Evolutionary conservation across 1,284 basidiomycete genomes (phyloP).

Genomic region (Cryptococcus floricola): DNA sequence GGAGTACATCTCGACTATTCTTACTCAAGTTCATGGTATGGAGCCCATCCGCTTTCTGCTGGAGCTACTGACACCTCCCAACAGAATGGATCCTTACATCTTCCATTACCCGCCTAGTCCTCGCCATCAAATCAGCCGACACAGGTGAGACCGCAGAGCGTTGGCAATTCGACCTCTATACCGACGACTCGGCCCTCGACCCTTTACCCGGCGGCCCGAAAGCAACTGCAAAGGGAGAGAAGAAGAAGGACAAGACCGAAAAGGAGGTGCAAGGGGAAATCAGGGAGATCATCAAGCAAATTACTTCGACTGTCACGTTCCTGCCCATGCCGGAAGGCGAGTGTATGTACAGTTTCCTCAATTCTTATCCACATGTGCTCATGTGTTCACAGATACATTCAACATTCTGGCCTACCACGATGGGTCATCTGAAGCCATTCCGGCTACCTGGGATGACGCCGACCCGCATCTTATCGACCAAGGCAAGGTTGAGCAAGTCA

Average conservation of each 20-base stretch:
- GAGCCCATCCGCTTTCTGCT: conserved; percentile 13
- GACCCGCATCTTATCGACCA: conserved; percentile 93
- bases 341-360: conserved; percentile 59
- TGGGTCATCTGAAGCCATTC: conserved; percentile 56
- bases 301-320: conserved; percentile 93
- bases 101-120: conserved; percentile 83
- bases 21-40: conserved; percentile 84
- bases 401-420: conserved; percentile 93
- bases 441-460: conserved; percentile 80
- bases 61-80: neutral
- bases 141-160: conserved; percentile 85
- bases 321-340: conserved; percentile 91
- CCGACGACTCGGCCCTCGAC: conserved; percentile 50
- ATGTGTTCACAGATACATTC: conserved; percentile 57
- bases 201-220: conserved; percentile 13
- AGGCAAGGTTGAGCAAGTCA: conserved; percentile 93
- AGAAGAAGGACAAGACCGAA: conserved; percentile 58
- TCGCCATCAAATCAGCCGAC: conserved; percentile 94
- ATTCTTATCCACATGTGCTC: neutral
- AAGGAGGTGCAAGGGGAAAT: conserved; percentile 96
- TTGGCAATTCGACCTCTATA: conserved; percentile 96
- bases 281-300: conserved; percentile 95
- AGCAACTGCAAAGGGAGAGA: conserved; percentile 4
- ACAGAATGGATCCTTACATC: conserved; percentile 88
- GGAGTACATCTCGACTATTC: conserved; percentile 86